These are phyloP conservation scores for Clavispora phyllophila DNA, from an alignment of 805 yeast genomes.

Conservation along the genomic window DNA sequence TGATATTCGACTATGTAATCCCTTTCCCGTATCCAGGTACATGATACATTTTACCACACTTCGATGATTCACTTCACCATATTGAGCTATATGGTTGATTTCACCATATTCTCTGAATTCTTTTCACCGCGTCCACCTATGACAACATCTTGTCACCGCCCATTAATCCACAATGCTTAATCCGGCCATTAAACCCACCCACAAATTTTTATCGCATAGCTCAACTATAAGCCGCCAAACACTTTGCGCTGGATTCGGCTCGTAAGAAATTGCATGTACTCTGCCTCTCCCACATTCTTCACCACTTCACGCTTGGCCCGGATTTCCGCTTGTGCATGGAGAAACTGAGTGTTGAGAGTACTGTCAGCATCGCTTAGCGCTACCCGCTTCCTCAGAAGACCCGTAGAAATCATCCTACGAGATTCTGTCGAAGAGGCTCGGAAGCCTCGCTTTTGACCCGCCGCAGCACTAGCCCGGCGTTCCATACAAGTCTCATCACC, in stretches of 20 bases:
- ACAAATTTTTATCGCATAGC: too few species aligned
- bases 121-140: too few species aligned
- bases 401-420: not conserved
- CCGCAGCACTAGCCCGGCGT: not conserved
- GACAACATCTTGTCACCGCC: too few species aligned
- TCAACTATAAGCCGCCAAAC: conserved; percentile 6
- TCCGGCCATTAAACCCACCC: too few species aligned
- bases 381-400: conserved; percentile 6
- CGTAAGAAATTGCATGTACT: conserved; percentile 7
- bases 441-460: conserved; percentile 6
- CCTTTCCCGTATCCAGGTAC: too few species aligned
- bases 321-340: conserved; percentile 10
- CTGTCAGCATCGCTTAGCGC: conserved; percentile 6
- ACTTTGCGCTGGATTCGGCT: conserved; percentile 9
- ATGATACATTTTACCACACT: too few species aligned
- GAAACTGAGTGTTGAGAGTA: conserved; percentile 8
- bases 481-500: not conserved
- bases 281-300: conserved; percentile 10
- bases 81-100: too few species aligned
- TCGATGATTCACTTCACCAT: too few species aligned
- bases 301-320: conserved; percentile 5
- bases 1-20: too few species aligned
- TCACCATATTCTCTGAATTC: too few species aligned
- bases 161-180: too few species aligned
- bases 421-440: conserved; percentile 3